Evolutionary conservation across 345 rosid species (phyloP).

Genomic region (Moringa oleifera): DNA sequence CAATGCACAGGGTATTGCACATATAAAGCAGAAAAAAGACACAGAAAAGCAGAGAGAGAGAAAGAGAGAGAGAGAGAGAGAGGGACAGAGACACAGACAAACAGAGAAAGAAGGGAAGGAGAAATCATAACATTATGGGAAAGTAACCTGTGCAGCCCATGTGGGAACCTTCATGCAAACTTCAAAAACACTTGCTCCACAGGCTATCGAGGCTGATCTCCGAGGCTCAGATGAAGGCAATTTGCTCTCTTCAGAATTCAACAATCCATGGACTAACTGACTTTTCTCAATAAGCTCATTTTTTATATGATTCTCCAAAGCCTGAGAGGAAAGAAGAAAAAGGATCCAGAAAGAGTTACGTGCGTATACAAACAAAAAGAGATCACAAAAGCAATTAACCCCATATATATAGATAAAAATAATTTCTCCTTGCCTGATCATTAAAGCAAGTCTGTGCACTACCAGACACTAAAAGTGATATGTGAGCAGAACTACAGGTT

Average conservation of each 20-base stretch:
- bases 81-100: background rate
- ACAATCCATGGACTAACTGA: slow-evolving; percentile 67
- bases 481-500: slow-evolving; percentile 83
- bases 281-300: slow-evolving; percentile 77
- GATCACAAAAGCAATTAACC: slow-evolving; percentile 2
- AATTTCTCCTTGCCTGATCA: slow-evolving; percentile 71
- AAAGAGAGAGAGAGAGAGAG: too few relatives aligned
- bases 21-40: too few relatives aligned
- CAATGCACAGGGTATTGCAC: too few relatives aligned
- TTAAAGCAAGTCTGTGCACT: slow-evolving; percentile 97
- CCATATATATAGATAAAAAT: background rate
- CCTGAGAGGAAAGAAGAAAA: slow-evolving; percentile 36
- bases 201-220: slow-evolving; percentile 85
- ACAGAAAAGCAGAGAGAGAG: too few relatives aligned
- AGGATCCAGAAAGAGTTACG: background rate
- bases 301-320: slow-evolving; percentile 94
- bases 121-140: slow-evolving; percentile 2
- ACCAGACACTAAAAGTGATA: slow-evolving; percentile 93
- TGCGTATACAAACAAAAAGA: background rate
- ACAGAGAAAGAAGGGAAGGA: background rate
- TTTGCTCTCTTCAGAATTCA: slow-evolving; percentile 49
- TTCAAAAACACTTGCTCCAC: slow-evolving; percentile 94
- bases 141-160: slow-evolving; percentile 94
- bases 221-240: slow-evolving; percentile 63
- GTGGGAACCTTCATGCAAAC: slow-evolving; percentile 88